Conservation (phyloP, 768 basidiomycete genomes). For the Phlegmacium glaucopus region DNA sequence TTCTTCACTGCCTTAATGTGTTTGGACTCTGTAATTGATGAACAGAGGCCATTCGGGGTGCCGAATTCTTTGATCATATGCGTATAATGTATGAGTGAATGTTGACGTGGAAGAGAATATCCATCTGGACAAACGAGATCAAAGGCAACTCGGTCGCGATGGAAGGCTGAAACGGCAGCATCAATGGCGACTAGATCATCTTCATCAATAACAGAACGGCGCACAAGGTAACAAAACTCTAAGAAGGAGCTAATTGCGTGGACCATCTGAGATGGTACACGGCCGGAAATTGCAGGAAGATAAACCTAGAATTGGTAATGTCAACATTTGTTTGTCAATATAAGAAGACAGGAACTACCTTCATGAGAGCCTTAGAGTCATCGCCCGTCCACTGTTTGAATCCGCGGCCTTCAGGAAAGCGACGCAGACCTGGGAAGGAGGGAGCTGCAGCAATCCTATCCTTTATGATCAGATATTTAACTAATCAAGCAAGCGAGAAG, state of each 20-base stretch:
- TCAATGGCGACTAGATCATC: constrained; percentile 7
- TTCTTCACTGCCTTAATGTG: constrained; percentile 26
- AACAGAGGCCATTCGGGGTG: constrained; percentile 21
- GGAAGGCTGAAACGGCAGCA: constrained; percentile 20
- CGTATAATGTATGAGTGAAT: constrained; percentile 17
- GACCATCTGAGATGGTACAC: constrained; percentile 27
- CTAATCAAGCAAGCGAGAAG: not conserved
- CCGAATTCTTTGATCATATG: constrained; percentile 15
- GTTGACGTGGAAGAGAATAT: constrained; percentile 21
- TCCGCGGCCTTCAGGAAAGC: constrained; percentile 21
- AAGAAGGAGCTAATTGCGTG: constrained; percentile 19
- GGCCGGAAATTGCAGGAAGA: constrained; percentile 25
- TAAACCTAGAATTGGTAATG: constrained; percentile 17
- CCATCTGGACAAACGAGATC: constrained; percentile 7
- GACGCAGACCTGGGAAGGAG: constrained; percentile 1
- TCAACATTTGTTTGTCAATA: not conserved
- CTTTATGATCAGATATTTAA: not conserved
- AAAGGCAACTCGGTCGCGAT: constrained; percentile 22
- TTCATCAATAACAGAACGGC: constrained; percentile 16
- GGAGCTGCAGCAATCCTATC: not conserved
- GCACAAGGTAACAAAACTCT: constrained; percentile 27
- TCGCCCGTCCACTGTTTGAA: constrained; percentile 32
- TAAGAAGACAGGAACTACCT: constrained; percentile 13
- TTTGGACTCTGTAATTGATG: constrained; percentile 27
- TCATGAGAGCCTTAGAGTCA: constrained; percentile 32